A percentile compares a stretch with the other conserved stretches of the same genome.
Conservation (phyloP, 305 asterid genomes). For the Fraxinus greggii region DNA sequence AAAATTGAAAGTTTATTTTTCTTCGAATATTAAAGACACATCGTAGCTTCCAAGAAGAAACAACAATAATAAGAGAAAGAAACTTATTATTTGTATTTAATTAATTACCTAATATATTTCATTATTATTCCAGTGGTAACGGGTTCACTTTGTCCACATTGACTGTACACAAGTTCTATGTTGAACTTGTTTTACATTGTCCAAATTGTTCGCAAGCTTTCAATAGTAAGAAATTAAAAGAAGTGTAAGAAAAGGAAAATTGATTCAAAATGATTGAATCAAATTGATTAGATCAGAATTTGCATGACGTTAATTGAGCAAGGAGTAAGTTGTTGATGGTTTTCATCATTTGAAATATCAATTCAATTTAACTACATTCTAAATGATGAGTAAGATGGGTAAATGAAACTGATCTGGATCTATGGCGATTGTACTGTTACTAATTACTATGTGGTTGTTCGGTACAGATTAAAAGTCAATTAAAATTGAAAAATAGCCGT, state of each 20-base stretch:
- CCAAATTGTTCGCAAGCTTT: background rate
- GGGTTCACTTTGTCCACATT: background rate
- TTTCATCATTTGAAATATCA: background rate
- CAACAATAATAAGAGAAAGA: background rate
- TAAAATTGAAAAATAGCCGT: too few relatives aligned
- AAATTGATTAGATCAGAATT: background rate
- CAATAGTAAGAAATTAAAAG: background rate
- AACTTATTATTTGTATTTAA: background rate
- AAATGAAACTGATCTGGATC: background rate
- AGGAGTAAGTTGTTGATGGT: background rate
- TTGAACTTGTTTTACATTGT: background rate
- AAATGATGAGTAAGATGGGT: background rate
- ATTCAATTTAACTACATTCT: background rate
- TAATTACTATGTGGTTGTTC: background rate
- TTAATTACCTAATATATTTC: background rate
- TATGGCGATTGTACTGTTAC: background rate
- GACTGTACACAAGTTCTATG: background rate
- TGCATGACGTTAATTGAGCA: background rate
- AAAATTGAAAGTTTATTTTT: background rate
- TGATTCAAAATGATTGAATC: background rate
- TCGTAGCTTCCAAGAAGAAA: background rate
- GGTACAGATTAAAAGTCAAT: too few relatives aligned
- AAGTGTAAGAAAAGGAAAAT: background rate
- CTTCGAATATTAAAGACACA: background rate
- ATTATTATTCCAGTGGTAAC: background rate